Base-by-base conservation (phyloP, 2,329 filamentous ascomycete species). In the Alternaria brassicae region DNA sequence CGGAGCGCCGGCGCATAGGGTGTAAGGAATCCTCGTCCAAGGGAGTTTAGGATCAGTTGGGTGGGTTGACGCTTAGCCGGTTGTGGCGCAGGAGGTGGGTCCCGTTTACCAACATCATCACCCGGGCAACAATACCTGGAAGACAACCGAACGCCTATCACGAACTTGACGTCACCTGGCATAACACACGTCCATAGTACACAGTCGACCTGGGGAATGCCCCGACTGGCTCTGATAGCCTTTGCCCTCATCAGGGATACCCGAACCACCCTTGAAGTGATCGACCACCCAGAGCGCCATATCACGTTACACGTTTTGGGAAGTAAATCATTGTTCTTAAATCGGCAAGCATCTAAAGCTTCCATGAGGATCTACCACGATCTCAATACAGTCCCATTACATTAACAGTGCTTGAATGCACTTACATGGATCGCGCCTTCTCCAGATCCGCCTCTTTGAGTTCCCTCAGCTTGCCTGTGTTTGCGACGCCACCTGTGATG, bases 211-310 rank as follows among this genome's bases (percentile, higher is more conserved):
- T 53, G 89, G 4, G 90, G 89, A 56, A 92, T 82, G 10, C 81
- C 84, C 56, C 81, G 83, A 0, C 90, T 89, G 58, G 84, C 81
- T 65, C 90, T 76, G 28, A 78, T 81, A 28, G 81, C 80, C 70
- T 83, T 83, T 17, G 81, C 81, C 83, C 32, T 80, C 72, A 50
- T 63, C 77, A 2, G 83, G 83, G 39, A 87, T 79, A 0, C 81
- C 81, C n/a, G 82, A 61, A 0, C 84, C 84, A 1, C 81, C 82
- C 56, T 93, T 93, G 72, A 89, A 93, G 62, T 91, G 84, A 67
- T 93, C 89, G 65, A 93, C 88, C 6, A 92, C 79, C 81, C 90
- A 93, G 19, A 92, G 72, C 19, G 3, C 23, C 10, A 13, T 23
- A 21, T 40, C 12, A 40, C 15, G 19, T 40, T 40, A 13, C 10